Evolutionary conservation across 78 protist genomes (phyloP).

Genomic region (Dictyostelium firmibasis): DNA sequence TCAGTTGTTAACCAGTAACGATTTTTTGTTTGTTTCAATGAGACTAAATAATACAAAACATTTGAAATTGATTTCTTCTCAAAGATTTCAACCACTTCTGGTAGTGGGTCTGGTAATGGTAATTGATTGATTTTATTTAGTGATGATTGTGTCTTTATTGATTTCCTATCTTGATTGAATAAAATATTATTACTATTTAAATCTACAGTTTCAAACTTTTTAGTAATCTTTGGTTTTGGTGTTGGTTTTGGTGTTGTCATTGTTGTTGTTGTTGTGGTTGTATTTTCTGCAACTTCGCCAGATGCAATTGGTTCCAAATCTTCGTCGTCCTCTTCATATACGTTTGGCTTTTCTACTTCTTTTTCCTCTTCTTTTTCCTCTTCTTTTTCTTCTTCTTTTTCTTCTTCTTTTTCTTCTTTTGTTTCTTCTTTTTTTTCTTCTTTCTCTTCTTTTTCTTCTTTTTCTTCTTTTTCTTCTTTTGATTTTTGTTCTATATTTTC

Average conservation of each 20-base stretch:
- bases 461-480: not conserved
- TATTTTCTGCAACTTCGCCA: not conserved
- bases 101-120: slow-evolving; percentile 7
- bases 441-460: not conserved
- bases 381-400: not conserved
- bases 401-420: not conserved
- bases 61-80: not conserved
- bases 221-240: not conserved
- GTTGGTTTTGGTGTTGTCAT: not conserved
- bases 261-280: not conserved
- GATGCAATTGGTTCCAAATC: not conserved
- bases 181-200: not conserved
- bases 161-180: not conserved
- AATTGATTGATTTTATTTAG: not conserved
- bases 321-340: not conserved
- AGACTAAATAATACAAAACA: not conserved
- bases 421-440: not conserved
- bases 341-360: not conserved
- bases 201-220: not conserved
- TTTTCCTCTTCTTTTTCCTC: not conserved
- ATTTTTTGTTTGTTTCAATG: not conserved
- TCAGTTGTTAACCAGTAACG: not conserved
- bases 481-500: not conserved
- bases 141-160: not conserved
- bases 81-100: not conserved